Conservation (phyloP, 495 filamentous ascomycete genomes). For the Amorphotheca resinae region DNA sequence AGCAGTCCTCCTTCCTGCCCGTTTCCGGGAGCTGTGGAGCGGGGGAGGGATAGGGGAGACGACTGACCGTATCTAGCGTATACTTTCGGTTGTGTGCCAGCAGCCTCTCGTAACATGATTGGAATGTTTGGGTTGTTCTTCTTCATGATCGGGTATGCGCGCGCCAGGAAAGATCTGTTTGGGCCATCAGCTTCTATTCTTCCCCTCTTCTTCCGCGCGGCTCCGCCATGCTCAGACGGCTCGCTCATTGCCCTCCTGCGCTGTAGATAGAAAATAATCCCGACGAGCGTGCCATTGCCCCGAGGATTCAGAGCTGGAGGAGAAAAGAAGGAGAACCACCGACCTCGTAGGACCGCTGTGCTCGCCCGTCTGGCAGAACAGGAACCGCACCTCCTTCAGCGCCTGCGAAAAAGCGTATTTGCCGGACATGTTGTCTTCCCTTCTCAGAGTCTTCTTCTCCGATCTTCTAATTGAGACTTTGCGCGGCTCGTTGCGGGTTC, state of each 20-base stretch:
- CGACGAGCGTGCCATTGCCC: too few relatives aligned
- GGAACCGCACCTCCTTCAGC: conserved; percentile 92
- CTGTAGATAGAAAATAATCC: neutral
- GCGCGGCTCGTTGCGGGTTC: neutral
- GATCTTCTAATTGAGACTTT: neutral
- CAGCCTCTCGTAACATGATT: conserved; percentile 87
- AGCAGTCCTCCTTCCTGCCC: neutral
- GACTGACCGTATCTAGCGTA: conserved; percentile 86
- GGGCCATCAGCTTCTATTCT: neutral
- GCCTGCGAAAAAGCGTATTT: conserved; percentile 83
- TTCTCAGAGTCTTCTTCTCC: neutral
- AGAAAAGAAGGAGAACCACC: conserved; percentile 8
- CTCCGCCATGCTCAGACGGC: neutral
- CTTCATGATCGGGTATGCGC: conserved; percentile 97
- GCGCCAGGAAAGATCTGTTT: conserved; percentile 71
- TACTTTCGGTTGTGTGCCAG: conserved; percentile 66
- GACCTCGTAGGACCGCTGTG: conserved; percentile 78
- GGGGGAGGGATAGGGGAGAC: neutral
- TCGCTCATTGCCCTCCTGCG: neutral
- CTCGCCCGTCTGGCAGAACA: conserved; percentile 88
- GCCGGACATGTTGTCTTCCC: conserved; percentile 52
- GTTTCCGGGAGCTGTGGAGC: too few relatives aligned
- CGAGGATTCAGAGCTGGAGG: neutral
- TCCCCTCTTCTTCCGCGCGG: neutral
- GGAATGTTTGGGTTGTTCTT: conserved; percentile 93